Conservation (phyloP, 305 asterid genomes). For the Fraxinus dipetala region DNA sequence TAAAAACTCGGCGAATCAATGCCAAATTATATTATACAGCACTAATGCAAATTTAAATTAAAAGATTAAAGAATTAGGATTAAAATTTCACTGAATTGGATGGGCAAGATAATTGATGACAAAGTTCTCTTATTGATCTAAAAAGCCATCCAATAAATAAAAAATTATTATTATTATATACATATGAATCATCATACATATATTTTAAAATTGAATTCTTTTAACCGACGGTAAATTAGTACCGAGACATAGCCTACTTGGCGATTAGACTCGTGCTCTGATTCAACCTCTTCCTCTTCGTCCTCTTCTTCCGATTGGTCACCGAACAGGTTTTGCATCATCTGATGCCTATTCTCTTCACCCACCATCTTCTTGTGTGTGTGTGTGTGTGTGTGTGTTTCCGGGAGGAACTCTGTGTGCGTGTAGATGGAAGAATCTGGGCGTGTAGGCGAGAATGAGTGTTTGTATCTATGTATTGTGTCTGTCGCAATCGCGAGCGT, state of each 20-base stretch:
- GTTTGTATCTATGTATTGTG: neutral
- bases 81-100: neutral
- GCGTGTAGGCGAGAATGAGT: neutral
- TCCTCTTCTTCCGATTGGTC: slow-evolving; percentile 55
- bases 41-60: neutral
- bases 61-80: neutral
- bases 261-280: slow-evolving; percentile 49
- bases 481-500: neutral
- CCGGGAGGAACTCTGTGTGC: neutral
- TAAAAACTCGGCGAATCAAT: neutral
- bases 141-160: neutral
- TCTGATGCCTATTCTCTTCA: slow-evolving; percentile 57
- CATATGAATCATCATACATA: neutral
- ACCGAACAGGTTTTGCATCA: slow-evolving; percentile 59
- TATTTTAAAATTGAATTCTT: neutral
- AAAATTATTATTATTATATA: neutral
- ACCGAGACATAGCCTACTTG: slow-evolving; percentile 45
- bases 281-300: slow-evolving; percentile 50
- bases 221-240: neutral
- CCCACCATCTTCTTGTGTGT: slow-evolving; percentile 35
- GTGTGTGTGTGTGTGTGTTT: neutral
- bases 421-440: neutral
- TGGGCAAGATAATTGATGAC: neutral
- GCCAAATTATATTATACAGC: neutral
- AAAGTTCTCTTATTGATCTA: neutral